These are phyloP conservation scores for Sutorius australiensis DNA, from an alignment of 768 basidiomycete species.

Conservation along the genomic window DNA sequence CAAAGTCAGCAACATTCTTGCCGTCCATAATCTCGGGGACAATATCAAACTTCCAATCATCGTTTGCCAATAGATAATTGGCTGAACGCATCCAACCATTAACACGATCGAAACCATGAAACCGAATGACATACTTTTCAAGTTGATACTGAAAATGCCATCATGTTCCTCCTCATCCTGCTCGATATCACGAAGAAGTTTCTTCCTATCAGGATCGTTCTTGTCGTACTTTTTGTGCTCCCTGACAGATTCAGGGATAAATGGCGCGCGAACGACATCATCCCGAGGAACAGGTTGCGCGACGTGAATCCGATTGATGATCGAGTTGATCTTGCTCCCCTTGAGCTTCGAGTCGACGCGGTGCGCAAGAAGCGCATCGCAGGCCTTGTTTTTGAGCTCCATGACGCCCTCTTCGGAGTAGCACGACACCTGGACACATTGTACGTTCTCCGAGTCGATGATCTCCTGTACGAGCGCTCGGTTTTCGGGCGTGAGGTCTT, in stretches of 20 bases:
- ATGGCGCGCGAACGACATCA: slow-evolving; percentile 81
- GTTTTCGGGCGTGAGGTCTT: slow-evolving; percentile 74
- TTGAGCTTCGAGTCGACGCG: slow-evolving; percentile 93
- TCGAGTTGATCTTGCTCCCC: slow-evolving; percentile 86
- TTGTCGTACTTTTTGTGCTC: slow-evolving; percentile 80
- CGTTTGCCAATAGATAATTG: slow-evolving; percentile 83
- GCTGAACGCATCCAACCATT: slow-evolving; percentile 44
- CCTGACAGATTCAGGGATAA: slow-evolving; percentile 84
- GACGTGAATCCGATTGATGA: slow-evolving; percentile 95
- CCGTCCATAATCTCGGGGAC: slow-evolving; percentile 99
- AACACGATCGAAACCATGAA: background rate
- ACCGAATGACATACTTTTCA: slow-evolving; percentile 59
- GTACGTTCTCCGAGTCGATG: slow-evolving; percentile 66
- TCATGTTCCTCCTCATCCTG: slow-evolving; percentile 84
- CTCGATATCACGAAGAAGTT: slow-evolving; percentile 79
- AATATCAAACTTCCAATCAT: slow-evolving; percentile 92
- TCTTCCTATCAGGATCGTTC: slow-evolving; percentile 72
- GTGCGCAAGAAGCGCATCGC: slow-evolving; percentile 91
- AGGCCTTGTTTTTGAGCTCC: slow-evolving; percentile 92
- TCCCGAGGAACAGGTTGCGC: slow-evolving; percentile 88
- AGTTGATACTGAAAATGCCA: slow-evolving; percentile 87
- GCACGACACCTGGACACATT: slow-evolving; percentile 83
- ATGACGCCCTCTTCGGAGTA: slow-evolving; percentile 97
- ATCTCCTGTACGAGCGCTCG: slow-evolving; percentile 85
- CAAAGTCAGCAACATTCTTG: slow-evolving; percentile 98